phyloP scores from a whole-genome alignment of 805 yeast genomes.

The Nakazawaea wyomingensis region DNA sequence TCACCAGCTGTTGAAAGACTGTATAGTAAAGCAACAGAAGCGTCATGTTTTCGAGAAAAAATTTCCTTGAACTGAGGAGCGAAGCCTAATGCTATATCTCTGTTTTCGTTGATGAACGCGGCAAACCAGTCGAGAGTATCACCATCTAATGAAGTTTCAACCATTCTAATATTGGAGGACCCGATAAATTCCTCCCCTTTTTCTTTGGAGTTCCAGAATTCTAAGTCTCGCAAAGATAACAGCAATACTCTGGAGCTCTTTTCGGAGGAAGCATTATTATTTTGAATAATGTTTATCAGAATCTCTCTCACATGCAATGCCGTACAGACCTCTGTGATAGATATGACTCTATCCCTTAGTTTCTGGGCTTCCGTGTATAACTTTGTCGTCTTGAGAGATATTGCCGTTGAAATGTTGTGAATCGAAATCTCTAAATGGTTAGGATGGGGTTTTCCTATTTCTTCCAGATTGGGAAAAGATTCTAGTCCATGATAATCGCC shows the following conservation, averaged over 20 bases:
- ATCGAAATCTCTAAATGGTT: slow-evolving; percentile 14
- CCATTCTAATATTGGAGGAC: slow-evolving; percentile 10
- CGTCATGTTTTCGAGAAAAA: slow-evolving; percentile 9
- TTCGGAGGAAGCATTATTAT: background rate
- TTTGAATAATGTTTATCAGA: background rate
- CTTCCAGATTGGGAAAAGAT: background rate
- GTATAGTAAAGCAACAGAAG: slow-evolving; percentile 36
- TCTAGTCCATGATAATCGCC: slow-evolving; percentile 23
- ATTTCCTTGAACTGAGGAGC: background rate
- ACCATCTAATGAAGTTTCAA: slow-evolving; percentile 11
- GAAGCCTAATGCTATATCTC: background rate
- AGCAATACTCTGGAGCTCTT: background rate
- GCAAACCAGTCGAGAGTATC: slow-evolving; percentile 23
- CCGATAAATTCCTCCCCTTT: slow-evolving; percentile 15
- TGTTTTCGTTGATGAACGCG: slow-evolving; percentile 13
- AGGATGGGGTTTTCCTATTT: background rate
- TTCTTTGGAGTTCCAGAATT: slow-evolving; percentile 29
- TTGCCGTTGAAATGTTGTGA: slow-evolving; percentile 18
- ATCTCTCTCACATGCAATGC: slow-evolving; percentile 26
- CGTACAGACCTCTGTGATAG: slow-evolving; percentile 16
- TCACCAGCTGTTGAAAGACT: slow-evolving; percentile 34
- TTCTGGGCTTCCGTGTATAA: slow-evolving; percentile 27
- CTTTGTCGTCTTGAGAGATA: slow-evolving; percentile 24
- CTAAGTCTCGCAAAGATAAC: slow-evolving; percentile 22
- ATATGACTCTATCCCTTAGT: slow-evolving; percentile 14